phyloP scores from a whole-genome alignment of 495 filamentous ascomycete genomes.

The Annulohypoxylon bovei region DNA sequence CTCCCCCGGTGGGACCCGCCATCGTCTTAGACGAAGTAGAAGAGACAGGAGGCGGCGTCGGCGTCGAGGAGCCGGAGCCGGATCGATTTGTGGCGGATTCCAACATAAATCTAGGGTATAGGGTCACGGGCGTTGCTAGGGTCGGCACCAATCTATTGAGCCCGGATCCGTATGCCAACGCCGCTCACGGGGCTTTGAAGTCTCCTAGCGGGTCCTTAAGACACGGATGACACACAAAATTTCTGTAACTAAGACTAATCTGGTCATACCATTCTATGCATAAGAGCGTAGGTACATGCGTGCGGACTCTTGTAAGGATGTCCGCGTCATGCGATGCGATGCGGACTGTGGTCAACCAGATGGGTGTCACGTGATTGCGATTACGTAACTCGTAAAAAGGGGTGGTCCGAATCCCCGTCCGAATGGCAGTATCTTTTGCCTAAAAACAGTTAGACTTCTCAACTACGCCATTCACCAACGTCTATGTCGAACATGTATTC shows the following conservation, averaged over 20 bases:
- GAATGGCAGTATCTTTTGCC: not conserved
- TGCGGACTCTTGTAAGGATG: no score
- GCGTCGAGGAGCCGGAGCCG: not conserved
- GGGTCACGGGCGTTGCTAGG: not conserved
- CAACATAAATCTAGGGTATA: not conserved
- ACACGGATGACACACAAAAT: not conserved
- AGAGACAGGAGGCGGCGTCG: no score
- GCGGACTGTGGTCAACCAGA: not conserved
- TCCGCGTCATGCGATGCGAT: no score
- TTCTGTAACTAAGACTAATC: no score
- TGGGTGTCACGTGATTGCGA: not conserved
- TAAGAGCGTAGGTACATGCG: no score
- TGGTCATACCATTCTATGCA: no score
- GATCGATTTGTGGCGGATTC: not conserved
- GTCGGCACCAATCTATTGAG: not conserved
- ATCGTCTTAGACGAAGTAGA: not conserved
- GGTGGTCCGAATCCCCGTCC: not conserved
- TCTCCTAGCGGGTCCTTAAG: not conserved
- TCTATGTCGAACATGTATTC: not conserved
- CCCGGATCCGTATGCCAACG: not conserved
- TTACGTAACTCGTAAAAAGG: not conserved
- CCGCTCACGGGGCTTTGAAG: not conserved
- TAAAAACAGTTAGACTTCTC: not conserved
- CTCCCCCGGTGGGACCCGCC: no score
- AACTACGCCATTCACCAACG: no score